A percentile compares a stretch with the other conserved stretches of the same genome.
Conservation (phyloP, 2,329 filamentous ascomycete genomes). For the Stachybotrys chartarum region DNA sequence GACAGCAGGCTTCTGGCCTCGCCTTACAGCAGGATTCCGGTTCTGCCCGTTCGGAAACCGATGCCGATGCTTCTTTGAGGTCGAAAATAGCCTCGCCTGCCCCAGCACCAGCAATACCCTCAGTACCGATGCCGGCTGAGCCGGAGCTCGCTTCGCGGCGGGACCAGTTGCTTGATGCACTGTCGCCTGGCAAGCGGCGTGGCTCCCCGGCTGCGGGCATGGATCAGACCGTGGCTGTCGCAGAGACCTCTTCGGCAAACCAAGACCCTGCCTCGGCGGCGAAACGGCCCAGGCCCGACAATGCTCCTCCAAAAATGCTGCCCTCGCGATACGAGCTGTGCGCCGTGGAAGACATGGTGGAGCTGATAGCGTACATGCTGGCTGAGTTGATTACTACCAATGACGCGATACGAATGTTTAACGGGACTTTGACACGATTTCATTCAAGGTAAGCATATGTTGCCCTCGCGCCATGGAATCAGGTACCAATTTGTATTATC, state of each 20-base stretch:
- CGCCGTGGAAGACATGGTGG: slow-evolving; percentile 76
- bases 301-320: slow-evolving; percentile 48
- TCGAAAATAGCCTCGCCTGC: slow-evolving; percentile 5
- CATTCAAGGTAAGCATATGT: slow-evolving; percentile 66
- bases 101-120: slow-evolving; percentile 4
- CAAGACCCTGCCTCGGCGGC: slow-evolving; percentile 12
- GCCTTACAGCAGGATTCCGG: background rate
- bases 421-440: slow-evolving; percentile 84
- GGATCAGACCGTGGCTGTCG: slow-evolving; percentile 18
- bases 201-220: slow-evolving; percentile 16
- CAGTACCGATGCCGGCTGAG: slow-evolving; percentile 5
- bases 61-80: background rate
- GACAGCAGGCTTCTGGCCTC: background rate
- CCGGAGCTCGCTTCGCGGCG: background rate
- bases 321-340: slow-evolving; percentile 76
- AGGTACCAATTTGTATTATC: slow-evolving; percentile 13
- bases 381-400: slow-evolving; percentile 92
- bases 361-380: slow-evolving; percentile 90
- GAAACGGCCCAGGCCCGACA: slow-evolving; percentile 48
- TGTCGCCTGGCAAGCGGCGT: slow-evolving; percentile 26
- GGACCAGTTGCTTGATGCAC: background rate
- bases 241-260: slow-evolving; percentile 17
- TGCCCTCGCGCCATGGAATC: slow-evolving; percentile 2
- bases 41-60: background rate
- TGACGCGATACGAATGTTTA: slow-evolving; percentile 68